Evolutionary conservation across 352 stramenopile species (phyloP), one percentile per base, ranked within the genome.

Genomic region (Globisporangium paroecandrum): DNA sequence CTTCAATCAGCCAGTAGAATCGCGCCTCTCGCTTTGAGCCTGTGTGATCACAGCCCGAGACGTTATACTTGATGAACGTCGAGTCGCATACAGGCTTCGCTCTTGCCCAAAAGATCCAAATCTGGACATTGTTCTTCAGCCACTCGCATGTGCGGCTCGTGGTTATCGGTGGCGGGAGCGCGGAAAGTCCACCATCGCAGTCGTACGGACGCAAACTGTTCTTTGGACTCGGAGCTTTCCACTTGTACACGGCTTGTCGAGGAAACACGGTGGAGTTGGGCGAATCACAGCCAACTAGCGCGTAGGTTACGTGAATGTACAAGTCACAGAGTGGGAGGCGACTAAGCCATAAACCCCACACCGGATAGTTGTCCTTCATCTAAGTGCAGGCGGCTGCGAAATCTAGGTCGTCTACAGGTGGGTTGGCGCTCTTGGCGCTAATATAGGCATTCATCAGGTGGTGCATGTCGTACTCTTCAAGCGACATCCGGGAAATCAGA

Each of bases 341-440:
- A 9, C 69, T 60, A 4, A 89, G 69, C 81, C 77, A 87, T 4
- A 22, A 18, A 29, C 57, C 77, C 81, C 81, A 89, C 13, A 73
- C 64, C 3, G 49, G 4, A 29, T 79, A 89, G 41, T 75, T 87
- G 18, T 72, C 61, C n/a, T 70, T 70, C 10, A 87, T 47, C 78
- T 78, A 89, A 2, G 41, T 64, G 60, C 81, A 89, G 4, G 81
- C 71, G 12, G 77, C 65, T 22, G 58, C 58, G 58, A 85, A 89
- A 15, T 65, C 58, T 12, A 65, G 46, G 41, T 85, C 66, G 1
- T 66, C 47, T 6, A 58, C 20, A 1, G 29, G 29, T n/a, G 46
- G 29, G 6, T 25, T 32, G 3, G 24, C 38, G 0, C 54, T 68
- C 3, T n/a, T 24, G 32, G 24, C n/a, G 10, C 18, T 18, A 27